Evolutionary conservation across 345 rosid genomes (phyloP).

Genomic region (Lepidium sativum): DNA sequence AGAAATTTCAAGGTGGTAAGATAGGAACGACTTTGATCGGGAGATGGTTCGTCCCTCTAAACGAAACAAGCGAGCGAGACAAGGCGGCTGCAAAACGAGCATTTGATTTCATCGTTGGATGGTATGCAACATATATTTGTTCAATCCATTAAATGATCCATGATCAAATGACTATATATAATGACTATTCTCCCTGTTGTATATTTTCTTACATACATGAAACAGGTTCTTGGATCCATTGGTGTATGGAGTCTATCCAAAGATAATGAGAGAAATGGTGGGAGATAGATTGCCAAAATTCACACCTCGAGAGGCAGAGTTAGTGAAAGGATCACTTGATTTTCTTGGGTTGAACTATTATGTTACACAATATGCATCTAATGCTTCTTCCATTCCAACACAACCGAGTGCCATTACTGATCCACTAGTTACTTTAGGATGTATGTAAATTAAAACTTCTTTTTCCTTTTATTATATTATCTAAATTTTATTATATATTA

Average conservation of each 20-base stretch:
- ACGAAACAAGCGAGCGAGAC: not conserved
- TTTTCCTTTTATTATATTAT: not conserved
- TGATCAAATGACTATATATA: no score
- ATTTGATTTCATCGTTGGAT: slow-evolving; percentile 19
- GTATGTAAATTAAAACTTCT: not conserved
- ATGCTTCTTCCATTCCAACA: not conserved
- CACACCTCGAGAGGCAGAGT: not conserved
- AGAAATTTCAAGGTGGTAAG: slow-evolving; percentile 6
- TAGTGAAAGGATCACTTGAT: slow-evolving; percentile 23
- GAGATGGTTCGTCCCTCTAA: slow-evolving; percentile 7
- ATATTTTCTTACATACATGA: not conserved
- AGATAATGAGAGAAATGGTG: not conserved
- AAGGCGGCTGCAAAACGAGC: slow-evolving; percentile 9
- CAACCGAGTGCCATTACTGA: not conserved
- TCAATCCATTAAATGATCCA: no score
- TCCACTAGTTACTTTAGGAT: not conserved
- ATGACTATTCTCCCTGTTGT: no score
- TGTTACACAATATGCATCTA: slow-evolving; percentile 17
- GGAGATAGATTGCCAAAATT: slow-evolving; percentile 8
- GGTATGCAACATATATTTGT: no score
- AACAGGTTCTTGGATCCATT: slow-evolving; percentile 11
- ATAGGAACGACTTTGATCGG: slow-evolving; percentile 9
- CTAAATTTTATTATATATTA: no score
- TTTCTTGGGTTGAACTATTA: slow-evolving; percentile 23
- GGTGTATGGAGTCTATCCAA: slow-evolving; percentile 7